Base-by-base conservation (phyloP, 2,329 filamentous ascomycete species). In the Fusarium burgessii region DNA sequence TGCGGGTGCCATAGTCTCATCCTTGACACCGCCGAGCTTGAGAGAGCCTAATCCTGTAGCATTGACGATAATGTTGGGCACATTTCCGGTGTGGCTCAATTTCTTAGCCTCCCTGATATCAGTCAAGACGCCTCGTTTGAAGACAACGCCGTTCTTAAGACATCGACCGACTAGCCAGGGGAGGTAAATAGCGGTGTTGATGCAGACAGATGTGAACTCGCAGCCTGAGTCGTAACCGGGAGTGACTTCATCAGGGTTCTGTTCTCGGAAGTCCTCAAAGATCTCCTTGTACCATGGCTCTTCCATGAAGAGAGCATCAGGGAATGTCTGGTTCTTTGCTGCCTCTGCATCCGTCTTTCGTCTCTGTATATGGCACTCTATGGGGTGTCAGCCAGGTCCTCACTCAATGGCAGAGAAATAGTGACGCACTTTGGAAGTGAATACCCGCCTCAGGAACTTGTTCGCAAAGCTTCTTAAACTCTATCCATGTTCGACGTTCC, bases 121-220 rank as follows among this genome's bases (percentile, higher is more conserved):
- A n/a, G 82, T 81, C 49, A 95, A 81, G 3, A 87, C 79, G 5
- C 82, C 89, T 23, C 93, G 88, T 74, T 88, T 87, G 76, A 95
- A 83, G 2, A 89, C 84, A 10, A 93, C 92, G 32, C 93, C 93
- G 61, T 90, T 88, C 74, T 89, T 90, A 32, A 92, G 85, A 79
- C 93, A 97, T 82, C 96, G 91, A 1, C 93, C 92, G 0, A 93
- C 84, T 0, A 98, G 90, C 89, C 93, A 98, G 7, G 93, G 90
- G 4, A 98, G 89, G 81, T 98, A 98, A 62, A 98, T 82, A 43
- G 92, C 89, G 0, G 93, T 93, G 82, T 98, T 98, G 79, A 98
- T 95, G 82, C 95, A 98, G 42, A 97, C 91, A 2, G 93, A 95
- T 11, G 89, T 93, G 80, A 96, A 97, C 59, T 87, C 85, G 54